Evolutionary conservation across 768 basidiomycete genomes (phyloP).

Genomic region (Mycena latifolia): DNA sequence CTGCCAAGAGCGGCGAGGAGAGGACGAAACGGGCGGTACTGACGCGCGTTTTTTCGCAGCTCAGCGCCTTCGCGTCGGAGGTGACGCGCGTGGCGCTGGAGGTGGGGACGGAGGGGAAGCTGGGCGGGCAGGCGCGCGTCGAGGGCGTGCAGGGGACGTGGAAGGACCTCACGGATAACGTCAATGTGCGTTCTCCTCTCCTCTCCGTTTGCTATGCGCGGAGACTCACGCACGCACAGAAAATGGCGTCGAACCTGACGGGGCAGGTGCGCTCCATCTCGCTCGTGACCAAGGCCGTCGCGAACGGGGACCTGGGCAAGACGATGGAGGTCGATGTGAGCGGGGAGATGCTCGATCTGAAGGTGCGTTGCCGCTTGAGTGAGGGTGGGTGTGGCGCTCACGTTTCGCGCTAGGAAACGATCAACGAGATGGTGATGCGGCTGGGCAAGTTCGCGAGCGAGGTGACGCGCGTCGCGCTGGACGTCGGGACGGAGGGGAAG

Average conservation of each 20-base stretch:
- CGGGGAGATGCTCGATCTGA: constrained; percentile 35
- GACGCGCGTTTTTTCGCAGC: constrained; percentile 5
- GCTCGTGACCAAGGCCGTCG: constrained; percentile 35
- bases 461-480: constrained; percentile 35
- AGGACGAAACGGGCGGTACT: neutral
- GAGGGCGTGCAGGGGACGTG: constrained; percentile 92
- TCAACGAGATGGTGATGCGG: constrained; percentile 34
- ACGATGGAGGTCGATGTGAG: constrained; percentile 34
- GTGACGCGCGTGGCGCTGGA: constrained; percentile 33
- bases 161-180: constrained; percentile 85
- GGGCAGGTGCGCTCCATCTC: constrained; percentile 34
- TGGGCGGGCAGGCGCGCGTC: constrained; percentile 90
- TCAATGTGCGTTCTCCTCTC: constrained; percentile 47
- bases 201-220: neutral
- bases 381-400: constrained; percentile 59
- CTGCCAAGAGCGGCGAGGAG: too few species aligned
- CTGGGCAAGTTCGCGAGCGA: constrained; percentile 32
- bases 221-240: constrained; percentile 59
- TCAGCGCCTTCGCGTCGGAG: constrained; percentile 32
- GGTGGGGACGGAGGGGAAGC: constrained; percentile 64
- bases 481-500: constrained; percentile 36
- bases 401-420: constrained; percentile 57
- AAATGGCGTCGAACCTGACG: constrained; percentile 74
- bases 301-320: constrained; percentile 31
- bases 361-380: constrained; percentile 61